Base-by-base conservation (phyloP, 75 land plant genomes). In the Sequoia sempervirens region DNA sequence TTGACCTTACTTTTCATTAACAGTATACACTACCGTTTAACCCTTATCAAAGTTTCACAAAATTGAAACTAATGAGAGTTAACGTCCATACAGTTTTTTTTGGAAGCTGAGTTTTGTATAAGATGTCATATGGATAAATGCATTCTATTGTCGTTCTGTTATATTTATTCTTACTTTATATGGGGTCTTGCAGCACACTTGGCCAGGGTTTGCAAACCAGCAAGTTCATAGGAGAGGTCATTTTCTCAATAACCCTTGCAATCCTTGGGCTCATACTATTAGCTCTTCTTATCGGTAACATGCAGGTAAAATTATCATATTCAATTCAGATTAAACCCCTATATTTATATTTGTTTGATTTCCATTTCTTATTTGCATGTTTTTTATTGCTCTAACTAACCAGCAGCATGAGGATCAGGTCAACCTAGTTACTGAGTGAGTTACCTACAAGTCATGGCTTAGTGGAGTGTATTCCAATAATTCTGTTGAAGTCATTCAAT, bases 201-300 rank as follows among this genome's bases (percentile, higher is more conserved):
- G 96, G 94, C 0, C 96, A 94, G 80, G 91, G 91, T 38, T 86
- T 94, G 38, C 37, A 87, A 85, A 91, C 96, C 15, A 93, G 92
- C 79, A 89, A 90, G 3, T 91, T 83, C 69, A 84, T 92, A 80
- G 91, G 94, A 83, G 96, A 94, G 83, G 88, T 85, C 36, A 83
- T 94, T 54, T 94, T 94, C 83, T 87, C 94, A 53, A 93, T 94
- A 79, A 73, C 88, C 54, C 84, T 94, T 56, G 94, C 91, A 8
- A 89, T 90, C 34, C 79, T 89, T 82, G 96, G 96, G 32, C 94
- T 94, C 58, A 89, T 91, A 52, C 90, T 94, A 30, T 94, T 94
- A 84, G 96, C 93, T 13, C 91, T 89, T 18, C 86, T 92, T 54
- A 92, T 94, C 82, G 96, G 94, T 28, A 92, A 94, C 75, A 94